These are phyloP conservation scores for Fusarium sp. DNA, from an alignment of 2,329 filamentous ascomycete species.

Conservation along the genomic window DNA sequence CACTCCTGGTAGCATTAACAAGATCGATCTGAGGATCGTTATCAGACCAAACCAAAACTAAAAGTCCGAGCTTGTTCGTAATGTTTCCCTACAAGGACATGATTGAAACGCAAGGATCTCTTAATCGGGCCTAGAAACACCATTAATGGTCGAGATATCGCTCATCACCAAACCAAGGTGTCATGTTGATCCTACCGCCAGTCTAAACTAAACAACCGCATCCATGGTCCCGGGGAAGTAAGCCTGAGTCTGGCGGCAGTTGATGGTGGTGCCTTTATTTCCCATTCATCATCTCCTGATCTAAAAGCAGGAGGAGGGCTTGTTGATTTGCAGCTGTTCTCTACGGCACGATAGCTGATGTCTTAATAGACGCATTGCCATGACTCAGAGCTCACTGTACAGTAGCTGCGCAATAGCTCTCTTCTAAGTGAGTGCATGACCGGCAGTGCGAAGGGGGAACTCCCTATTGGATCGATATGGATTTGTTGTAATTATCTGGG, in stretches of 20 bases:
- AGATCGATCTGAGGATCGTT: constrained; percentile 29
- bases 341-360: constrained; percentile 38
- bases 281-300: constrained; percentile 28
- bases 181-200: constrained; percentile 25
- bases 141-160: constrained; percentile 25
- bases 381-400: constrained; percentile 38
- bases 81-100: constrained; percentile 36
- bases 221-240: constrained; percentile 40
- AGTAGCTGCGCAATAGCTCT: constrained; percentile 13
- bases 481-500: constrained; percentile 6
- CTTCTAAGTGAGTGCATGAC: constrained; percentile 34
- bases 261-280: constrained; percentile 35
- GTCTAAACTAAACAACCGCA: constrained; percentile 28
- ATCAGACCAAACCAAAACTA: constrained; percentile 40
- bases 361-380: constrained; percentile 37
- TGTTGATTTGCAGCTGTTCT: constrained; percentile 26
- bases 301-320: constrained; percentile 23
- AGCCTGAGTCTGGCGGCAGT: constrained; percentile 37
- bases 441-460: constrained; percentile 36
- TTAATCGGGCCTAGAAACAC: constrained; percentile 38
- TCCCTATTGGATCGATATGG: constrained; percentile 38
- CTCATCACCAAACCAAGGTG: constrained; percentile 23
- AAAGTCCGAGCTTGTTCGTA: constrained; percentile 33
- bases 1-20: constrained; percentile 3
- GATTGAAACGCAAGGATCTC: constrained; percentile 32